phyloP scores from a whole-genome alignment of 139 green algal genomes.

The Medakamo hakoo region DNA sequence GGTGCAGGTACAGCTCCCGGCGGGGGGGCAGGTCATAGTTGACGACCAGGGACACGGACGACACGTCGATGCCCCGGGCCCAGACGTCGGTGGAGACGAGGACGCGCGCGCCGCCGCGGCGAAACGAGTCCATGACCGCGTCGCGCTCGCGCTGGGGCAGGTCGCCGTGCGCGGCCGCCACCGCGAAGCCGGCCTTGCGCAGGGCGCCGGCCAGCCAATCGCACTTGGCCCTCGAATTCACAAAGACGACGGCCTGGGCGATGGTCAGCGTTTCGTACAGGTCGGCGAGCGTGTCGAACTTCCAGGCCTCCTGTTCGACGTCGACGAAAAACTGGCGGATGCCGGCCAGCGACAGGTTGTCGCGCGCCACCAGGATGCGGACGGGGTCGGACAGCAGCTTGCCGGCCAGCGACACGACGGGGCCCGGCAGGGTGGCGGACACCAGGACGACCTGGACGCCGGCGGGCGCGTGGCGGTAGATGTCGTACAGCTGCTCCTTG shows the following conservation, averaged over 20 bases:
- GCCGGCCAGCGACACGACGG: conserved; percentile 94
- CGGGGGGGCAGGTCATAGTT: conserved; percentile 99
- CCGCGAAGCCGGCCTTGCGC: conserved; percentile 95
- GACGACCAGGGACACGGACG: conserved; percentile 98
- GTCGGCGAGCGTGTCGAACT: conserved; percentile 99
- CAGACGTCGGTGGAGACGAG: conserved; percentile 98
- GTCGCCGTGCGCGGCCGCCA: conserved; percentile 93
- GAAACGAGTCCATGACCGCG: conserved; percentile 94
- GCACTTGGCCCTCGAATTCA: conserved; percentile 94
- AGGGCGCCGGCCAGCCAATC: conserved; percentile 98
- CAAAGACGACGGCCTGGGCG: conserved; percentile 98
- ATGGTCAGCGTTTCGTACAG: conserved; percentile 99
- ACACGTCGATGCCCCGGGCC: conserved; percentile 93
- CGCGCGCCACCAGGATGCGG: conserved; percentile 94
- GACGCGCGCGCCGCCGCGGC: conserved; percentile 66
- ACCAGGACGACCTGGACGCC: conserved; percentile 87
- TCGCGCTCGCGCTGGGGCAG: conserved; percentile 98
- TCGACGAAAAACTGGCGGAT: conserved; percentile 99
- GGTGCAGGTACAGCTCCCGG: conserved; percentile 97
- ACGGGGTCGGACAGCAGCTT: conserved; percentile 99
- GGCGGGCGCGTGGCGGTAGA: conserved; percentile 84
- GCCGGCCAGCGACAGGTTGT: conserved; percentile 98
- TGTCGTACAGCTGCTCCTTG: conserved; percentile 99
- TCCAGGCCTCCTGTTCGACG: conserved; percentile 98
- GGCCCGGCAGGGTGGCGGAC: conserved; percentile 81